Conservation (phyloP, 495 filamentous ascomycete genomes). For the Aspergillus heteromorphus region DNA sequence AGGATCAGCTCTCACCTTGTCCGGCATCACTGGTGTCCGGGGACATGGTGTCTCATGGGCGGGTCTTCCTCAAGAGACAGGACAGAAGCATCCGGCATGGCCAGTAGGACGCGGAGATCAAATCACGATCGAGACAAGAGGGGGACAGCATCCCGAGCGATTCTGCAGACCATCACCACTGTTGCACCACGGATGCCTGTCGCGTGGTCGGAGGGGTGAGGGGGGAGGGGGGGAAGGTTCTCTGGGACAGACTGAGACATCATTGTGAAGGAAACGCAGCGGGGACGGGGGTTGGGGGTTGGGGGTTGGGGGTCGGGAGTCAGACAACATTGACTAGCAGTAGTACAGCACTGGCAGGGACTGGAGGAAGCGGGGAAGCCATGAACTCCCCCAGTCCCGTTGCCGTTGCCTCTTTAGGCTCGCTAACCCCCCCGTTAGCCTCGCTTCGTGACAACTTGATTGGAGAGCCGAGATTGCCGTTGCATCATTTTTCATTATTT, state of each 20-base stretch:
- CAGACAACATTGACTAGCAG: too few relatives aligned
- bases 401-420: not conserved
- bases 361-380: not conserved
- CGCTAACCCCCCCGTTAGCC: not conserved
- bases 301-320: too few relatives aligned
- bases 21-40: constrained; percentile 25
- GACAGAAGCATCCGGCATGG: constrained; percentile 11
- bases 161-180: not conserved
- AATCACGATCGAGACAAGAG: not conserved
- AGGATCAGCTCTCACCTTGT: constrained; percentile 15
- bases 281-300: too few relatives aligned
- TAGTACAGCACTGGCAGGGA: not conserved
- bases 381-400: too few relatives aligned
- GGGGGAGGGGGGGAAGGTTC: not conserved
- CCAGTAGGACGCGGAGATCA: constrained; percentile 6
- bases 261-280: too few relatives aligned
- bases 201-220: not conserved
- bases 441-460: not conserved
- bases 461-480: not conserved
- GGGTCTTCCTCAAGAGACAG: constrained; percentile 11
- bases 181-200: not conserved
- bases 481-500: not conserved
- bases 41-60: constrained; percentile 29
- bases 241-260: too few relatives aligned
- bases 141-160: not conserved